Conservation (phyloP, 1,284 basidiomycete species). For the Ustilago xerochloae region DNA sequence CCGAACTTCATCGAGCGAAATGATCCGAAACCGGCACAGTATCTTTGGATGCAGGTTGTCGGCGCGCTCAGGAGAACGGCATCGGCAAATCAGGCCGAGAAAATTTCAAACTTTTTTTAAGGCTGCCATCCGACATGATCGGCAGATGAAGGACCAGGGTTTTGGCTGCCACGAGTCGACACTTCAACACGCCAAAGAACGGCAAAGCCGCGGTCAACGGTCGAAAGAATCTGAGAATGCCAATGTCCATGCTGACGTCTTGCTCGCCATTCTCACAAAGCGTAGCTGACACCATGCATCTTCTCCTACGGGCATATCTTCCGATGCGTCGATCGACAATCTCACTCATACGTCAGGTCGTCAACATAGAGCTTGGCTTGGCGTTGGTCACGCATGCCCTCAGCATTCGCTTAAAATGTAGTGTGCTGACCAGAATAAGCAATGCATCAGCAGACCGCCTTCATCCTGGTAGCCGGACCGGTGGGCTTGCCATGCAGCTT, state of each 20-base stretch:
- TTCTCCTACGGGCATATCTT: background rate
- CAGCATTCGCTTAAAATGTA: too few species aligned
- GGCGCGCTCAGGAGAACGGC: too few species aligned
- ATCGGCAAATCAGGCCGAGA: background rate
- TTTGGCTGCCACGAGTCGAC: constrained; percentile 3
- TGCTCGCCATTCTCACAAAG: background rate
- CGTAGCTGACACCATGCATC: background rate
- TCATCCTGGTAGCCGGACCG: background rate
- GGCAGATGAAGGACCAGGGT: background rate
- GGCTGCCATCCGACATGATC: background rate
- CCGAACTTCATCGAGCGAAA: background rate
- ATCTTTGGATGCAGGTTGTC: too few species aligned
- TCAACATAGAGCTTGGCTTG: too few species aligned
- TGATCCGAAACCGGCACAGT: background rate
- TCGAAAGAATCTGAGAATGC: too few species aligned
- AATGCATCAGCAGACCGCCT: background rate
- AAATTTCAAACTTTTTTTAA: constrained; percentile 2
- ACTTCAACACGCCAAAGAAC: background rate
- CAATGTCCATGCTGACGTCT: too few species aligned
- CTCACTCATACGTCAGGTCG: too few species aligned
- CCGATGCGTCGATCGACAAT: background rate
- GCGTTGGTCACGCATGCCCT: too few species aligned
- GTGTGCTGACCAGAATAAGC: background rate
- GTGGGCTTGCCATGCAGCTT: background rate
- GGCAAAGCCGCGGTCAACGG: constrained; percentile 10